Evolutionary conservation across 148 eudicot genomes (phyloP), one percentile per base, ranked within the genome.

Genomic region (Polygonum maritimum): DNA sequence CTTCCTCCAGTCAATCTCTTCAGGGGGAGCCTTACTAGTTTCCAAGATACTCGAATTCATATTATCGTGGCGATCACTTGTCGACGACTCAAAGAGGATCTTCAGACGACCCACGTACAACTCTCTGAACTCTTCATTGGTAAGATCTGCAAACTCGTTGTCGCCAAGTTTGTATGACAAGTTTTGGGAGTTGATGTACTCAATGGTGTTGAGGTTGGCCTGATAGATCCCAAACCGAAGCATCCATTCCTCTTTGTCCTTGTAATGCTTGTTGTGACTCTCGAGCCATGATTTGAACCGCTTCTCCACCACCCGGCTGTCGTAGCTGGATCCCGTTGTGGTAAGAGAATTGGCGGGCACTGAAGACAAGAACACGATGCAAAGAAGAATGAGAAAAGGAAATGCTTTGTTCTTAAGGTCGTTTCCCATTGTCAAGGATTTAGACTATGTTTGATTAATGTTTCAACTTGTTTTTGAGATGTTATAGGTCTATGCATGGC

Each of bases 211-310:
- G 12, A 72, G 52, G 54, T 72, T 72, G 2, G 74, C 15, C 18
- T 72, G 74, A 52, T 72, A 72, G 52, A 72, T 72, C 18, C 74
- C 74, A 3, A 72, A 72, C 54, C 74, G 74, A 12, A 72, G 74
- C 74, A 48, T 48, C 74, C 74, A 48, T 72, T 72, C 74, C 0
- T 44, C 52, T 48, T 72, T 45, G 74, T 44, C 44, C 33, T 41
- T 41, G 54, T 72, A 72, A 9, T 72, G 51, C 74, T 72, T 72
- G 35, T 48, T 48, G 54, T 72, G 15, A 3, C 7, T 10, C 4
- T 44, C 12, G 19, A 48, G 33, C 74, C 74, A 72, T 8, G 49
- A 48, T 4, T 44, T 72, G 74, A 72, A 72, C 52, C 74, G 44
- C 51, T 5, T 72, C 18, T 72, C 52, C 18, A 72, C 38, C 1